Percentiles rank a stretch among this genome's conserved stretches.
Evolutionary conservation across 2,329 filamentous ascomycete species (phyloP).

Genomic region (Myriosclerotinia scirpicola): DNA sequence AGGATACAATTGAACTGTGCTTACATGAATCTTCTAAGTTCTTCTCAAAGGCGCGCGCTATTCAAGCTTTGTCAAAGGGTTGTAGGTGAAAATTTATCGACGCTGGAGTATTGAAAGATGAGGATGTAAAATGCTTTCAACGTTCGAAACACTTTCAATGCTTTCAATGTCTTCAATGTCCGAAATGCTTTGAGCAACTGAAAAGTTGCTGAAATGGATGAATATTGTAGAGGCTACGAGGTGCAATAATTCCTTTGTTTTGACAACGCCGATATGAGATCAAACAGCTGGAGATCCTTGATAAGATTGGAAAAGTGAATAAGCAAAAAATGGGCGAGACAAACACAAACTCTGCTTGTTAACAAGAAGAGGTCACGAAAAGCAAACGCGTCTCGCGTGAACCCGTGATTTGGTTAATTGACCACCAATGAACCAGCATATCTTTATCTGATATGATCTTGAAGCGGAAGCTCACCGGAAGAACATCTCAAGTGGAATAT

Average conservation of each 20-base stretch:
- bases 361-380: too few relatives aligned
- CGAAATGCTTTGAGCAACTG: too few relatives aligned
- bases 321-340: neutral
- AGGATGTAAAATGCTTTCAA: too few relatives aligned
- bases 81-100: neutral
- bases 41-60: neutral
- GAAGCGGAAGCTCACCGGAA: too few relatives aligned
- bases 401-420: too few relatives aligned
- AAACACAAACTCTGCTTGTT: too few relatives aligned
- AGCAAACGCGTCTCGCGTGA: neutral
- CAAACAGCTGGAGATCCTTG: neutral
- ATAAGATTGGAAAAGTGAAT: neutral
- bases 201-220: neutral
- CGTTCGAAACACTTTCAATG: too few relatives aligned
- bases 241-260: neutral
- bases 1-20: neutral
- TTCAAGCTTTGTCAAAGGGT: neutral
- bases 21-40: neutral
- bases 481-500: too few relatives aligned
- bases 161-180: too few relatives aligned
- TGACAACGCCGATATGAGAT: too few relatives aligned
- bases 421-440: too few relatives aligned
- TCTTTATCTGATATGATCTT: neutral
- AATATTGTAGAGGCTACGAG: neutral
- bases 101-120: neutral